Conservation (phyloP, 805 yeast genomes). For the Hanseniaspora singularis region DNA sequence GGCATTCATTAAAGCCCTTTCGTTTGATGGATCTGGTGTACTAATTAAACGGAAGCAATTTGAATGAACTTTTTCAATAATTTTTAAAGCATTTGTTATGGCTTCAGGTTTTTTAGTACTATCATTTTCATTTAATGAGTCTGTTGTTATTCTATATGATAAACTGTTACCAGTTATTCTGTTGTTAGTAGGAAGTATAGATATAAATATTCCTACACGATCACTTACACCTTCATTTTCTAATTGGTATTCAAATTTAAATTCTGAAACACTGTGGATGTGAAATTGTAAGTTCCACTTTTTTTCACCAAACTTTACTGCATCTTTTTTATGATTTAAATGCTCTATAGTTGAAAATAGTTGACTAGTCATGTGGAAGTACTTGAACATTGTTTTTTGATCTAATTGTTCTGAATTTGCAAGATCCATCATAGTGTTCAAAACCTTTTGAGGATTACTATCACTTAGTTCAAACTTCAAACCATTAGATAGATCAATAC, state of each 20-base stretch:
- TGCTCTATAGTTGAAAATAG: slow-evolving; percentile 22
- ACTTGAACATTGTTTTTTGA: slow-evolving; percentile 28
- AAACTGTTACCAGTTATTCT: background rate
- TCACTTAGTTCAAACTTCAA: slow-evolving; percentile 25
- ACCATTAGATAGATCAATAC: background rate
- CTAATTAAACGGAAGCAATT: slow-evolving; percentile 1
- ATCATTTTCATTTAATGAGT: too few relatives aligned
- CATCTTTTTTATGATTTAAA: slow-evolving; percentile 12
- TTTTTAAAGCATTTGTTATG: too few relatives aligned
- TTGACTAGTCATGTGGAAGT: slow-evolving; percentile 28
- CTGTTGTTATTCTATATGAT: background rate
- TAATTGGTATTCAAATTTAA: slow-evolving; percentile 8
- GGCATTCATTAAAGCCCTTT: background rate
- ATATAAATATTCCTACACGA: background rate
- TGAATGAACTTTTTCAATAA: slow-evolving; percentile 4
- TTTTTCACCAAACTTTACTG: too few relatives aligned
- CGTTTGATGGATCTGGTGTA: background rate
- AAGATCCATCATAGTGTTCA: slow-evolving; percentile 26
- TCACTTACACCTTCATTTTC: background rate
- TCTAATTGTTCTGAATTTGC: slow-evolving; percentile 19
- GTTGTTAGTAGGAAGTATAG: background rate
- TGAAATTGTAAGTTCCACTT: slow-evolving; percentile 1
- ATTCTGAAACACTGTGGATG: slow-evolving; percentile 9
- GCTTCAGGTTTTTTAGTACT: too few relatives aligned
- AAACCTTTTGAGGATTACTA: slow-evolving; percentile 27